Conservation (phyloP, 2,329 filamentous ascomycete species). For the Cercospora sp. region DNA sequence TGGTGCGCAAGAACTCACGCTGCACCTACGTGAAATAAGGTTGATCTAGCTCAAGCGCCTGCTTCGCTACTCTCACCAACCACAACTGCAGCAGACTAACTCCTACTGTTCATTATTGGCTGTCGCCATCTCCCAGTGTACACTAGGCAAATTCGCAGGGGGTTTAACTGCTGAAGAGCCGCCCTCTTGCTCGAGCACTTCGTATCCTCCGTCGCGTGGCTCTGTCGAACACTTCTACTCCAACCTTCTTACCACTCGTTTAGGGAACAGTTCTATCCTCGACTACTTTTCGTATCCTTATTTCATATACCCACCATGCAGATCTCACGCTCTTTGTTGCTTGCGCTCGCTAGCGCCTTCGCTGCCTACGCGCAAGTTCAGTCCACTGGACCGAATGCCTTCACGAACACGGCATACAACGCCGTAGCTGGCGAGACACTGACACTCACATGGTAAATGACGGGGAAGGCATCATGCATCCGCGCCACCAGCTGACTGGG, state of each 20-base stretch:
- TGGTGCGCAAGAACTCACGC: background rate
- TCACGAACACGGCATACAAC: constrained; percentile 46
- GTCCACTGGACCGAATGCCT: constrained; percentile 44
- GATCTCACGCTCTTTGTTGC: constrained; percentile 44
- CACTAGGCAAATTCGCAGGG: constrained; percentile 20
- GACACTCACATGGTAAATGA: constrained; percentile 48
- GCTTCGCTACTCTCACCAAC: constrained; percentile 5
- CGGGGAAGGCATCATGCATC: background rate
- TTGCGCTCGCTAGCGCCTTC: constrained; percentile 48
- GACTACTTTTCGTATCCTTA: constrained; percentile 8
- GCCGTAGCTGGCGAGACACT: constrained; percentile 51
- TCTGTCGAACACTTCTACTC: constrained; percentile 11
- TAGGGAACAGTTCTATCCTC: constrained; percentile 2
- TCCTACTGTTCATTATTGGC: constrained; percentile 10
- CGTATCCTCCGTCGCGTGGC: constrained; percentile 15
- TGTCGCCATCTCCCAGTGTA: constrained; percentile 8
- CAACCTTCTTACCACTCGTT: constrained; percentile 12
- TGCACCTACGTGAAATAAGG: background rate
- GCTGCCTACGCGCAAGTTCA: constrained; percentile 40
- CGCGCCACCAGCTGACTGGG: background rate
- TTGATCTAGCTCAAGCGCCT: constrained; percentile 12
- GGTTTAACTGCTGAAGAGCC: constrained; percentile 10
- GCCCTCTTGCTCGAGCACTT: constrained; percentile 11
- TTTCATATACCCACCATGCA: constrained; percentile 38
- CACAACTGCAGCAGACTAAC: constrained; percentile 2